Evolutionary conservation across 495 filamentous ascomycete genomes (phyloP).

Genomic region (Hapsidospora chrysogenum): DNA sequence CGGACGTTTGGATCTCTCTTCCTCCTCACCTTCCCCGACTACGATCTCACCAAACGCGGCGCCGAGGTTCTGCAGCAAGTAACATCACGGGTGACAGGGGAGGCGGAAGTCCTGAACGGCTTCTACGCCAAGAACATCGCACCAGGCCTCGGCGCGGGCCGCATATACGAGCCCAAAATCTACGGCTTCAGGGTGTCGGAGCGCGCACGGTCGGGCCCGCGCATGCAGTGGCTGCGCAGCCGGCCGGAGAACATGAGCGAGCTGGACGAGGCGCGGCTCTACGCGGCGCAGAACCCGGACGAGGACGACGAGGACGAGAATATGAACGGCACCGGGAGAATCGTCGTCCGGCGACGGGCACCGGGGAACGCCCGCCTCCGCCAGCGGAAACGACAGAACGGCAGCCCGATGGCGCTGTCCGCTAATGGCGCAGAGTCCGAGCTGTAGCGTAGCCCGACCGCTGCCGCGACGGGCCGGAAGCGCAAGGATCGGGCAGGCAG

Average conservation of each 20-base stretch:
- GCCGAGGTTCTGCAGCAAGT: conserved; percentile 19
- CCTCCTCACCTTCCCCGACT: conserved; percentile 94
- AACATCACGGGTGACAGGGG: conserved; percentile 15
- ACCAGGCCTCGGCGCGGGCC: conserved; percentile 66
- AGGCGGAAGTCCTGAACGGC: conserved; percentile 57
- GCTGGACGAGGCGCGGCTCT: conserved; percentile 60
- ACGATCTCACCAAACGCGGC: conserved; percentile 51
- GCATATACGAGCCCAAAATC: conserved; percentile 86
- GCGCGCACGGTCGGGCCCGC: conserved; percentile 64
- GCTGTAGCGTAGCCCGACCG: conserved; percentile 12
- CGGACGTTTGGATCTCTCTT: conserved; percentile 87
- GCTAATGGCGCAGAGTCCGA: conserved; percentile 31
- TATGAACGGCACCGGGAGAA: conserved; percentile 22
- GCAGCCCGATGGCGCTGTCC: conserved; percentile 36
- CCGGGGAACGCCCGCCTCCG: conserved; percentile 11
- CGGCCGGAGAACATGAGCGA: conserved; percentile 64
- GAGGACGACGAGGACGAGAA: conserved; percentile 29
- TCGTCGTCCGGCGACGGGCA: conserved; percentile 16
- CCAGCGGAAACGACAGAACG: conserved; percentile 19
- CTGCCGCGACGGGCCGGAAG: neutral
- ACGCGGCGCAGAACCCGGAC: conserved; percentile 28
- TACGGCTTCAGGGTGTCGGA: conserved; percentile 94
- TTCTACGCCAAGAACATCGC: conserved; percentile 67
- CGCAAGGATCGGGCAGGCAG: neutral
- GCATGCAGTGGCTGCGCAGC: conserved; percentile 91